A percentile compares a stretch with the other conserved stretches of the same genome.
Evolutionary conservation across 1,139 yeast species (phyloP).

Genomic region (Arxiozyma telluris): DNA sequence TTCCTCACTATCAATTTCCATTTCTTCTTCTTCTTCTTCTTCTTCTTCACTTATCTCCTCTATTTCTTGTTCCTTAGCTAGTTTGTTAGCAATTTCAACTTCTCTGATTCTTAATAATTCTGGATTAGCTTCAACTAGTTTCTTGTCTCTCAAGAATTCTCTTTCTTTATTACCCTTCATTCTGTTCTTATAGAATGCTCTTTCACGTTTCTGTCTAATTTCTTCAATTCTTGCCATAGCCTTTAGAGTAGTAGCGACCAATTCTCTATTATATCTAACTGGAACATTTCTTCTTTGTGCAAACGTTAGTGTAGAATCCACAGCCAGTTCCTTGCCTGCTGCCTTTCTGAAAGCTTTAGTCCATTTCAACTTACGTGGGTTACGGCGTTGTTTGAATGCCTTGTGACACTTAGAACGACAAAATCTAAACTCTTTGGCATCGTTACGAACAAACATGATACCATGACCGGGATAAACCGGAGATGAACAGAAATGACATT

Average conservation of each 20-base stretch:
- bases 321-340: conserved; percentile 97
- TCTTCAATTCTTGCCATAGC: conserved; percentile 96
- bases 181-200: conserved; percentile 98
- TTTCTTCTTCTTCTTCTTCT: conserved; percentile 37
- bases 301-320: conserved; percentile 90
- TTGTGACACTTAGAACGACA: conserved; percentile 98
- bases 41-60: conserved; percentile 43
- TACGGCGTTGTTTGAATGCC: conserved; percentile 95
- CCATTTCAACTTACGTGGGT: conserved; percentile 97
- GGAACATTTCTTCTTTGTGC: conserved; percentile 98
- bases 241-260: conserved; percentile 85
- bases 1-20: conserved; percentile 11
- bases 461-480: conserved; percentile 98
- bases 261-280: conserved; percentile 92
- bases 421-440: conserved; percentile 93
- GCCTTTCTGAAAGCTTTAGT: conserved; percentile 98
- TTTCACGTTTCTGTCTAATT: conserved; percentile 91
- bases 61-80: conserved; percentile 59
- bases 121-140: conserved; percentile 80
- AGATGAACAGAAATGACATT: conserved; percentile 95
- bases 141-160: conserved; percentile 76
- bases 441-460: conserved; percentile 94
- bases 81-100: conserved; percentile 76
- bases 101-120: conserved; percentile 87
- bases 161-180: conserved; percentile 95